Evolutionary conservation across 306 rosid genomes (phyloP), one percentile per base, ranked within the genome.

Genomic region (Prunus padus): DNA sequence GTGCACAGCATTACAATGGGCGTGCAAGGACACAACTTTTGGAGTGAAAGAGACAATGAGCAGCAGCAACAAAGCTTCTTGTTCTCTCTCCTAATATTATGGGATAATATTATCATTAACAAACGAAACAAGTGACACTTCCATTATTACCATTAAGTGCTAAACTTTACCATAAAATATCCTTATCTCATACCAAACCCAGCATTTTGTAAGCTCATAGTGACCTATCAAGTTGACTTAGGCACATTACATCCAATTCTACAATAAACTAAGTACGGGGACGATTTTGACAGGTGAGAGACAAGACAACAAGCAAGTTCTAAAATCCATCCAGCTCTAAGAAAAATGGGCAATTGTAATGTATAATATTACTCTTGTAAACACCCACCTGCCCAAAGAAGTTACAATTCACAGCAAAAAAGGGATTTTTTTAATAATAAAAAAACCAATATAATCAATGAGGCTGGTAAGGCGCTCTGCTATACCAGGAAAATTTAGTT

Each of bases 11-110:
- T 72, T 75, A 49, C 46, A 16, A 75, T 47, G 83, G 82, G 76
- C 82, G 84, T 82, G 83, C 81, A 79, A 47, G 85, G 87, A 69
- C 87, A 62, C 82, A 77, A 74, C 3, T 72, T 59, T 50, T 74
- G 67, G 54, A 69, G 73, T 33, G 80, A 73, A 73, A 74, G 78
- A 19, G 75, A 67, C 81, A 80, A 73, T 13, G 14, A 54, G 79
- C 15, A 28, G 13, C 60, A 76, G 61, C 52, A 64, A 18, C 47
- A 31, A 23, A 45, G 6, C 45, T 6, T 61, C 26, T 50, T n/a
- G 50, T 37, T 65, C 44, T 75, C 66, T 62, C 63, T 71, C 60
- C 20, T 51, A 49, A 31, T 72, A 20, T 55, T 28, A 65, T 55
- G 72, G 47, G 54, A 66, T 72, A 61, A 76, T 72, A 33, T 61